Evolutionary conservation across 2,329 filamentous ascomycete genomes (phyloP).

Genomic region (Trematosphaeria pertusa): DNA sequence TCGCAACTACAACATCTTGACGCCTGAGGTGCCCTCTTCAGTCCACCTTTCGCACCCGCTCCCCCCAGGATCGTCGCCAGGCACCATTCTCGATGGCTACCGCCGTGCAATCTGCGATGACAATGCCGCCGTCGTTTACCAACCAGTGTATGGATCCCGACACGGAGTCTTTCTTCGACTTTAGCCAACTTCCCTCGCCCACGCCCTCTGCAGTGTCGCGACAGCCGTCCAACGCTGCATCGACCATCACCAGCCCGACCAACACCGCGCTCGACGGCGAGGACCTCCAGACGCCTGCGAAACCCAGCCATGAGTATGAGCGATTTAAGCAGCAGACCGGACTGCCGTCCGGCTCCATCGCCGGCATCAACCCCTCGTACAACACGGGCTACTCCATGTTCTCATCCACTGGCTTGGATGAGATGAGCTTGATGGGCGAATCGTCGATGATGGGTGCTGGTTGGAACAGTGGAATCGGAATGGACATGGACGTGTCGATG

Average conservation of each 20-base stretch:
- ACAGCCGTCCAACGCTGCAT: slow-evolving; percentile 60
- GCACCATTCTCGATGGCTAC: slow-evolving; percentile 40
- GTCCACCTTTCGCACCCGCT: slow-evolving; percentile 12
- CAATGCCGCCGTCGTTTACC: slow-evolving; percentile 42
- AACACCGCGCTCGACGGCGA: slow-evolving; percentile 56
- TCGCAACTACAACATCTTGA: slow-evolving; percentile 30
- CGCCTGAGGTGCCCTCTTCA: slow-evolving; percentile 33
- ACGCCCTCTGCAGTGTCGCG: slow-evolving; percentile 60
- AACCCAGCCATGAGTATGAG: slow-evolving; percentile 93
- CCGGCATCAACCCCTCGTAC: slow-evolving; percentile 73
- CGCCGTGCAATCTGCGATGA: slow-evolving; percentile 44
- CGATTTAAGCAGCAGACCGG: slow-evolving; percentile 96
- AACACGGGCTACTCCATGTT: slow-evolving; percentile 52
- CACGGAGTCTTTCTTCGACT: slow-evolving; percentile 55
- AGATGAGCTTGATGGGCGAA: slow-evolving; percentile 64
- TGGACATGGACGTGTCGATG: slow-evolving; percentile 62
- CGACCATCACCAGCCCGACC: slow-evolving; percentile 63
- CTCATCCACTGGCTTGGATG: slow-evolving; percentile 71
- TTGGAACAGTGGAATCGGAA: slow-evolving; percentile 60
- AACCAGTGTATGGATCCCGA: slow-evolving; percentile 51
- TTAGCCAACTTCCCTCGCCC: slow-evolving; percentile 67
- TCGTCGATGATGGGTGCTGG: slow-evolving; percentile 60
- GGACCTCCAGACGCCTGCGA: slow-evolving; percentile 68
- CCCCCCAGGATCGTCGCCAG: slow-evolving; percentile 19
- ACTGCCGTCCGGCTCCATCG: slow-evolving; percentile 81